Evolutionary conservation across 257 asterid species (phyloP).

Genomic region (Solanum tarijense): DNA sequence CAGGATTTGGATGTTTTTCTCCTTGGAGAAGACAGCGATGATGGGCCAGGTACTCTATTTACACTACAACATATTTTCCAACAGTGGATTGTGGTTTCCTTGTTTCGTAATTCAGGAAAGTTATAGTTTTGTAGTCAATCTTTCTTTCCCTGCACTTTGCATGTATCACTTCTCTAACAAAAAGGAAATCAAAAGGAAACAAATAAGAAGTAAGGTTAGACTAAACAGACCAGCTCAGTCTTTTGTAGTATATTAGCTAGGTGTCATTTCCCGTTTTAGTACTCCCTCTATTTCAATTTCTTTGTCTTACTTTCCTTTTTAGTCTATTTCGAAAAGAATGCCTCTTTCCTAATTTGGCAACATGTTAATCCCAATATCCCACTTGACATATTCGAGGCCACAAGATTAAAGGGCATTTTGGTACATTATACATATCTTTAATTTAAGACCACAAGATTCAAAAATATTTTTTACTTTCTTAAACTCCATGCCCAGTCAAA

Average conservation of each 20-base stretch:
- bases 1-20: slow-evolving; percentile 96
- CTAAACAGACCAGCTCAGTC: not conserved
- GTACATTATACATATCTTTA: not conserved
- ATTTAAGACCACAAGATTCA: not conserved
- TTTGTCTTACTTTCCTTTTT: not conserved
- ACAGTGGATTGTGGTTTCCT: not conserved
- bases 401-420: not conserved
- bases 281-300: not conserved
- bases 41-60: slow-evolving; percentile 62
- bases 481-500: not conserved
- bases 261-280: not conserved
- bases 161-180: not conserved
- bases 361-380: not conserved
- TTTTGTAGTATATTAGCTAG: not conserved
- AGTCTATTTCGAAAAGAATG: not conserved
- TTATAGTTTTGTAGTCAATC: not conserved
- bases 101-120: not conserved
- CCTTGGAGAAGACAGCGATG: slow-evolving; percentile 89
- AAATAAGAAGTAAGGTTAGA: not conserved
- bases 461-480: not conserved
- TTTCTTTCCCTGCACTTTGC: not conserved
- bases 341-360: not conserved
- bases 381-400: not conserved
- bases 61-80: not conserved
- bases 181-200: not conserved